Evolutionary conservation across 257 asterid genomes (phyloP), one percentile per base, ranked within the genome.

Genomic region (Marsdenia floribunda): DNA sequence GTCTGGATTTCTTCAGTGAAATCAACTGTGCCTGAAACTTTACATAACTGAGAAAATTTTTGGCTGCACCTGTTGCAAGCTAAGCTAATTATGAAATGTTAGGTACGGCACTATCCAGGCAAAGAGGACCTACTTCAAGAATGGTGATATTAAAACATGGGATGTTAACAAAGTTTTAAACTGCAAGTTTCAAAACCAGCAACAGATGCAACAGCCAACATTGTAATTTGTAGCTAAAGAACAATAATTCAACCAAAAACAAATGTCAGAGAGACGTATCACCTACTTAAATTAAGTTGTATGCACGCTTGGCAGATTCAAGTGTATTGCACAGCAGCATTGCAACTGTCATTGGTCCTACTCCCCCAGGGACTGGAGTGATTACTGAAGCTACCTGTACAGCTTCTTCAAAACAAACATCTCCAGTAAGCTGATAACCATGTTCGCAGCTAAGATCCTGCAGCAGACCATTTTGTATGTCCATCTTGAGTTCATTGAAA

Each of bases 301-400:
- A 78, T 13, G 88, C 80, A 21, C 90, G 96, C 70, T 85, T 91
- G 9, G 96, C 96, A 2, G 98, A 86, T 61, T 85, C 88, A 59
- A 91, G 90, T 47, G 97, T 91, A 88, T 90, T 93, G 59, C 72
- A 79, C 63, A 90, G 96, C 79, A 93, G 87, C 97, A 93, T 93
- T 50, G 98, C 94, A 70, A 91, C 96, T 38, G 98, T 93, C 93
- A 91, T 86, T 29, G 97, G 96, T 59, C 97, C 98, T 57, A 91
- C 98, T 72, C 97, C 96, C 83, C 97, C 98, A 12, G 98, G 97
- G 74, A 93, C 96, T 29, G 97, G 98, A 66, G 96, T 88, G 59
- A 93, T 78, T 29, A 93, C 93, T 22, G 97, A 93, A 76, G 96
- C 96, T 74, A 82, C 78, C 72, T 58, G 74, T 46, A 68, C 77